Base-by-base conservation (phyloP, 768 basidiomycete genomes). In the Suillus sp. region DNA sequence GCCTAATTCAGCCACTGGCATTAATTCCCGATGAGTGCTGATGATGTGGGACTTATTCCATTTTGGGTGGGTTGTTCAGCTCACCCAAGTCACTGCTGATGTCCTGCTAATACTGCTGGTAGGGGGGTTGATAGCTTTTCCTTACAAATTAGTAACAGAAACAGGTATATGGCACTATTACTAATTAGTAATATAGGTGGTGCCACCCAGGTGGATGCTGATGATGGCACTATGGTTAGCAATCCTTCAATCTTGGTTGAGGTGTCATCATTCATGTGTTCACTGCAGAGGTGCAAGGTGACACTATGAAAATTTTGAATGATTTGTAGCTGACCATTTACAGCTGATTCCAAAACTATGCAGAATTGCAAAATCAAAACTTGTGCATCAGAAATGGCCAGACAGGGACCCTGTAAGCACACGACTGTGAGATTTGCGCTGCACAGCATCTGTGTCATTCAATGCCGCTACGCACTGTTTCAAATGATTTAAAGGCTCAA, bases 221-320 rank as follows among this genome's bases (percentile, higher is more conserved):
- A 20, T 1, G 67, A 40, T 20, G 70, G 70, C 1, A 58, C 61
- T 50, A 70, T 69, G 72, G 14, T 65, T 4, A 73, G 76, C 1
- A 77, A 77, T 53, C 75, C 73, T 20, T 76, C 75, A 0, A 60
- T 73, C 1, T 76, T 71, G 1, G 62, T 68, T 25, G 18, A 51
- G 6, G 72, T 77, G 0, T 71, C 72, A 1, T 64, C 50, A 0
- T 77, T 73, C 38, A 75, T 77, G 74, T 45, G 74, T 1, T 73
- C 68, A 54, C 59, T 76, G 5, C 42, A 65, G 7, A 64, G 65
- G 13, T 35, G 65, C n/a, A 74, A 76, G 68, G 75, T 75, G 9
- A 20, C 40, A 20, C 40, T 42, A n/a, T n/a, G 37, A 42, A 42
- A 18, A 42, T 42, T 5, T 18, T 20, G 40, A 6, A 6, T 18